Conservation (phyloP, 768 basidiomycete species). For the Boletus subcaerulescens region DNA sequence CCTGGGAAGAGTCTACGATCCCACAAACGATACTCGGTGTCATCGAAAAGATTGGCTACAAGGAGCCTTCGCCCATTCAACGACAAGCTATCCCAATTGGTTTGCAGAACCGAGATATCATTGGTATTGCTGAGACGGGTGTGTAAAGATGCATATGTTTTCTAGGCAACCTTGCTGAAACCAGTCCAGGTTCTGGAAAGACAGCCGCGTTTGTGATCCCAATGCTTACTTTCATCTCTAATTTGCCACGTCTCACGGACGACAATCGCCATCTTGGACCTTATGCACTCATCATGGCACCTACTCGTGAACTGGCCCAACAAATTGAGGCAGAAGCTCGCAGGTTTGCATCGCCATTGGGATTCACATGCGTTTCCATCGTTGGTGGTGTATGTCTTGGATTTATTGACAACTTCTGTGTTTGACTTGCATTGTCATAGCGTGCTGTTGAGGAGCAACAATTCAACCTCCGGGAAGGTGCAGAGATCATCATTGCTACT, state of each 20-base stretch:
- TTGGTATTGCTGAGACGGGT: conserved; percentile 99
- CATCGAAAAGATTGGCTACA: conserved; percentile 92
- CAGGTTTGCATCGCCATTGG: conserved; percentile 88
- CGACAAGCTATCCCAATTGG: conserved; percentile 99
- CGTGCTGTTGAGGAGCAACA: conserved; percentile 96
- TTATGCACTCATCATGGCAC: conserved; percentile 88
- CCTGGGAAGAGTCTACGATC: conserved; percentile 87
- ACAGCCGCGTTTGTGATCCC: conserved; percentile 98
- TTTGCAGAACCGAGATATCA: conserved; percentile 92
- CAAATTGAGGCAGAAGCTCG: conserved; percentile 93
- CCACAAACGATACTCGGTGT: conserved; percentile 75
- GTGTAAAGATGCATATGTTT: conserved; percentile 18
- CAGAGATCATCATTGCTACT: conserved; percentile 97
- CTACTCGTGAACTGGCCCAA: conserved; percentile 97
- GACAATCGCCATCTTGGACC: conserved; percentile 94
- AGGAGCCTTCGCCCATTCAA: conserved; percentile 95
- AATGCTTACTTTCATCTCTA: conserved; percentile 92
- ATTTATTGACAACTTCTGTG: background rate
- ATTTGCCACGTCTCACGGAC: conserved; percentile 81
- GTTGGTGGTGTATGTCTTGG: conserved; percentile 77
- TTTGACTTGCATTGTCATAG: conserved; percentile 35
- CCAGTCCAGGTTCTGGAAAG: conserved; percentile 84
- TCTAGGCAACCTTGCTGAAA: background rate
- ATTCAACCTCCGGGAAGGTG: conserved; percentile 96
- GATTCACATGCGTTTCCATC: conserved; percentile 94